Percentiles rank a stretch among this genome's conserved stretches.
These are phyloP conservation scores for Wickerhamiella spandovensis DNA, from an alignment of 805 yeast species.

Conservation along the genomic window DNA sequence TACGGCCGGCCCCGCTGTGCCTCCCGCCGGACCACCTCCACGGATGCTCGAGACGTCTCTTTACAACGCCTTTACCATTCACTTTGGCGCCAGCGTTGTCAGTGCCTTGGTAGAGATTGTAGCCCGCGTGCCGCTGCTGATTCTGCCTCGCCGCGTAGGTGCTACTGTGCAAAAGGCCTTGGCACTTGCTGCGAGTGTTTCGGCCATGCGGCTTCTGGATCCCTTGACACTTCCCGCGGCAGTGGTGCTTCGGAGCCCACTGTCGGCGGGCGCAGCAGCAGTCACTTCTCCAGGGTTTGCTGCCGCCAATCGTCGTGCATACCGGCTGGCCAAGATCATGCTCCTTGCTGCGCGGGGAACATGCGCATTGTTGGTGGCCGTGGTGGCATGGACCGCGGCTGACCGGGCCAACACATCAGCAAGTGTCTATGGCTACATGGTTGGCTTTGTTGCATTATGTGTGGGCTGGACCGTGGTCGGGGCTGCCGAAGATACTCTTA, in stretches of 20 bases:
- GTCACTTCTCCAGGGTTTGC: slow-evolving; percentile 9
- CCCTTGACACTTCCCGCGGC: slow-evolving; percentile 29
- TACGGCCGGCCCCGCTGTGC: slow-evolving; percentile 13
- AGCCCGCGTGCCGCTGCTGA: slow-evolving; percentile 24
- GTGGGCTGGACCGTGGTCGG: slow-evolving; percentile 33
- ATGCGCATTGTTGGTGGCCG: slow-evolving; percentile 26
- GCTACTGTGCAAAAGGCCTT: slow-evolving; percentile 16
- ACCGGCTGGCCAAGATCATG: slow-evolving; percentile 26
- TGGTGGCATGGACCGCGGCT: slow-evolving; percentile 30
- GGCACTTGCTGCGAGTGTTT: slow-evolving; percentile 19
- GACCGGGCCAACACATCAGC: slow-evolving; percentile 24
- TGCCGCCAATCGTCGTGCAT: slow-evolving; percentile 22
- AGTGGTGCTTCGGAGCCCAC: slow-evolving; percentile 23
- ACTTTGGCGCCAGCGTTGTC: slow-evolving; percentile 27
- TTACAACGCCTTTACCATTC: slow-evolving; percentile 20
- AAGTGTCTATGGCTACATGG: slow-evolving; percentile 27
- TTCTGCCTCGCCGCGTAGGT: slow-evolving; percentile 24
- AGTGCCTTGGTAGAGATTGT: slow-evolving; percentile 23
- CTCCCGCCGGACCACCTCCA: slow-evolving; percentile 9
- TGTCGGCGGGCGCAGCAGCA: slow-evolving; percentile 24
- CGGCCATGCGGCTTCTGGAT: slow-evolving; percentile 20
- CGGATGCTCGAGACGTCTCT: slow-evolving; percentile 16
- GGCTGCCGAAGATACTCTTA: slow-evolving; percentile 29
- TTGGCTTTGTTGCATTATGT: slow-evolving; percentile 28
- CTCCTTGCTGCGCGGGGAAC: slow-evolving; percentile 26